Conservation (phyloP, 108 stramenopile genomes). For the Licmophora abbreviata region DNA sequence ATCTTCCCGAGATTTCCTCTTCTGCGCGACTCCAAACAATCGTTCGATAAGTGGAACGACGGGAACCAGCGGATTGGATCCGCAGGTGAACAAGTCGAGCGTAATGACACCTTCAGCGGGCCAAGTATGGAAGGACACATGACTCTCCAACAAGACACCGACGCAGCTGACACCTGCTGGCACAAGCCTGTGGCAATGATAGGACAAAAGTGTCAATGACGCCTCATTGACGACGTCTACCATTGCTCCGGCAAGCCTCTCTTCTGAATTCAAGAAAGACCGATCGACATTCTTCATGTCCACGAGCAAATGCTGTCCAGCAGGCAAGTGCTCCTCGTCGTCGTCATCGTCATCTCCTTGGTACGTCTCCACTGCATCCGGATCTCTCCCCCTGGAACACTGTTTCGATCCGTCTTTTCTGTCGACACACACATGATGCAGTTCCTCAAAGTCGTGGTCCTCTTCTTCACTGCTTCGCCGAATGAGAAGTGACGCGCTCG, state of each 20-base stretch:
- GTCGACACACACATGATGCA: slow-evolving; percentile 1
- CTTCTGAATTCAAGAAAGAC: slow-evolving; percentile 61
- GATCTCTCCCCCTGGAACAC: background rate
- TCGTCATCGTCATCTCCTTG: slow-evolving; percentile 20
- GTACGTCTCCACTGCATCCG: background rate
- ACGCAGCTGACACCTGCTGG: slow-evolving; percentile 67
- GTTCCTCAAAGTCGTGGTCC: slow-evolving; percentile 7
- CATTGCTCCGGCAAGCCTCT: slow-evolving; percentile 50
- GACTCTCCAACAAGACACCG: slow-evolving; percentile 71
- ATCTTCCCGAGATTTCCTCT: no score
- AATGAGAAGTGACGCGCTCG: slow-evolving; percentile 4
- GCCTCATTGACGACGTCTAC: slow-evolving; percentile 41
- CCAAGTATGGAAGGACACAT: slow-evolving; percentile 75
- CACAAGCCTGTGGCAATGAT: slow-evolving; percentile 62
- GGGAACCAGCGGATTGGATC: slow-evolving; percentile 34
- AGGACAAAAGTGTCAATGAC: slow-evolving; percentile 56
- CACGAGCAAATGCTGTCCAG: slow-evolving; percentile 70
- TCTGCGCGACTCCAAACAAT: slow-evolving; percentile 51
- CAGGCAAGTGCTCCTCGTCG: slow-evolving; percentile 43
- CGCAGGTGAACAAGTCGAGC: slow-evolving; percentile 75
- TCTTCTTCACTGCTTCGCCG: background rate
- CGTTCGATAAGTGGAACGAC: slow-evolving; percentile 39
- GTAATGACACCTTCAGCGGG: slow-evolving; percentile 70
- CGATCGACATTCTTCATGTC: slow-evolving; percentile 69
- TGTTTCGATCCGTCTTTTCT: slow-evolving; percentile 8